phyloP scores from a whole-genome alignment of 306 rosid species.

The Cucumis melo region DNA sequence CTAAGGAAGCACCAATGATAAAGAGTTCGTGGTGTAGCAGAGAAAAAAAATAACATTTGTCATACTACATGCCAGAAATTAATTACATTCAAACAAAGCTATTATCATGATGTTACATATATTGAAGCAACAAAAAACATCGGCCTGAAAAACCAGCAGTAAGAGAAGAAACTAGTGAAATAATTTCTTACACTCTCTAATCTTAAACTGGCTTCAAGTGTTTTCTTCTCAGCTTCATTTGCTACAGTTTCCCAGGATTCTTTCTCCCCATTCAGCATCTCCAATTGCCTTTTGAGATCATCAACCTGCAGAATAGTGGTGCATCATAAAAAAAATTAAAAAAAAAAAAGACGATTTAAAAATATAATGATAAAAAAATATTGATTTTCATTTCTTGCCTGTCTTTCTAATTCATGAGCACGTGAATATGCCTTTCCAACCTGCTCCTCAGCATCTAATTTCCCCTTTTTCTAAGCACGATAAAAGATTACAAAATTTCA shows the following conservation, averaged over 20 bases:
- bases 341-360: background rate
- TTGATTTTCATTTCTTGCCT: constrained; percentile 35
- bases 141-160: background rate
- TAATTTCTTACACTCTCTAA: constrained; percentile 43
- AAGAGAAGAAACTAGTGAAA: background rate
- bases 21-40: background rate
- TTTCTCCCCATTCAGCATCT: constrained; percentile 43
- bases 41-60: background rate
- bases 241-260: constrained; percentile 45
- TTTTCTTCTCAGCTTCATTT: constrained; percentile 43
- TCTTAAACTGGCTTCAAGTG: constrained; percentile 39
- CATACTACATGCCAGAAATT: background rate
- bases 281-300: constrained; percentile 39
- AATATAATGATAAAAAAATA: background rate
- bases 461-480: constrained; percentile 39
- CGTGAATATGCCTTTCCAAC: constrained; percentile 80
- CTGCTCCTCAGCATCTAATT: constrained; percentile 45
- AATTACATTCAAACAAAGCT: background rate
- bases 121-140: background rate
- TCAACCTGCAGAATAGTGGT: constrained; percentile 35
- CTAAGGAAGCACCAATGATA: background rate
- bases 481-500: background rate
- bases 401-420: constrained; percentile 66
- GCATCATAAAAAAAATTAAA: background rate
- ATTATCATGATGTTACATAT: background rate